Base-by-base conservation (phyloP, 2,329 filamentous ascomycete genomes). In the Alternaria sp. region DNA sequence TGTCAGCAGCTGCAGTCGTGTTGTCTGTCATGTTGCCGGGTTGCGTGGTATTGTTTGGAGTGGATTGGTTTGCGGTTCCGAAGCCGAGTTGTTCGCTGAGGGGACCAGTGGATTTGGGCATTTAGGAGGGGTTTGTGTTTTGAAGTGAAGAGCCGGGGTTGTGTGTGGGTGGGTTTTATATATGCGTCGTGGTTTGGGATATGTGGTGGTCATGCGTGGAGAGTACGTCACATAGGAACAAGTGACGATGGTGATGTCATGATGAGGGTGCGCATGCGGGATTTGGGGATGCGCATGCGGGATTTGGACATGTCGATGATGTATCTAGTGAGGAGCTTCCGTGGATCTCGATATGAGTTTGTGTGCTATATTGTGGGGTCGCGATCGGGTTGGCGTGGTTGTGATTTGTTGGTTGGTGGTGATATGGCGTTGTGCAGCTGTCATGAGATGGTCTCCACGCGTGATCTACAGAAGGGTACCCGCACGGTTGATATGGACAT, bases 51-150 rank as follows among this genome's bases (percentile, higher is more conserved):
- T 31, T 45, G 60, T 63, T 56, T 44, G 61, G 54, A 17, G 50
- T 58, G 31, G 58, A 29, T 53, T 51, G 54, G 17, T 48, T 62
- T 4, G 62, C 51, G 5, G 62, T 61, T 13, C 62, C 58, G 44
- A 67, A 37, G 51, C 59, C 54, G 45, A 69, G 31, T 57, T 71
- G 63, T 23, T 69, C 63, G 37, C 37, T n/a, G 31, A 69, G 63
- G 36, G 68, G 68, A 26, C 60, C 62, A 40, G 65, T 68, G 41
- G 67, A 69, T 33, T 69, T 71, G n/a, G 67, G 65, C 67, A 69
- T 71, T 34, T 42, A 39, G 41, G 37, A 28, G 10, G 26, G 46
- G 28, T 28, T 26, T 3, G 2, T 3, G 13, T 17, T 17, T 17
- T 17, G 17, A 17, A 17, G 17, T 1, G 17, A 17, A 17, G 17